phyloP scores from a whole-genome alignment of 495 filamentous ascomycete genomes.

The Friedmanniomyces simplex region DNA sequence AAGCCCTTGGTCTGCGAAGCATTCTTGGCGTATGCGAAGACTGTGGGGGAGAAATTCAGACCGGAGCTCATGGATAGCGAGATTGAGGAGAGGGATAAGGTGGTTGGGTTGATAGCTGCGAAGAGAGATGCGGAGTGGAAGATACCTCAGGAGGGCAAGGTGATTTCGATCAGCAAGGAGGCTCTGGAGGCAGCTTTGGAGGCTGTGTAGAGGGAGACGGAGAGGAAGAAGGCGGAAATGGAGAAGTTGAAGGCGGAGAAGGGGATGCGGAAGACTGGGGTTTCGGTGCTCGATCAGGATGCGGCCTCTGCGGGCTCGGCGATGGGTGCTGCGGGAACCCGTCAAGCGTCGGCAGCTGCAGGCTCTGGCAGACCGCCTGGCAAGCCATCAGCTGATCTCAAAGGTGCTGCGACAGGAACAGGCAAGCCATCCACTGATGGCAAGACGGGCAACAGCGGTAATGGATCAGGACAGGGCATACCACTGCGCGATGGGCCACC shows the following conservation, averaged over 20 bases:
- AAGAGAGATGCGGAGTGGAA: background rate
- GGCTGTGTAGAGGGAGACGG: background rate
- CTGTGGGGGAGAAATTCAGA: background rate
- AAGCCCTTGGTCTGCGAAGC: background rate
- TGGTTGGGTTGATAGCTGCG: background rate
- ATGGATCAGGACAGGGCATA: background rate
- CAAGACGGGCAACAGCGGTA: too few relatives aligned
- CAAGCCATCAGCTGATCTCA: too few relatives aligned
- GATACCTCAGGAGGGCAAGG: background rate
- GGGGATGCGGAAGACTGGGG: background rate
- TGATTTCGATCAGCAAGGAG: background rate
- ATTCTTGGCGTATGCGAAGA: background rate
- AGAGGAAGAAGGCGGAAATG: background rate
- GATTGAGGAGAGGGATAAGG: background rate
- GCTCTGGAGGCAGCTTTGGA: background rate
- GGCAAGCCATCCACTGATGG: too few relatives aligned
- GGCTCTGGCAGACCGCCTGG: too few relatives aligned
- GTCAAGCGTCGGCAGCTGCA: too few relatives aligned
- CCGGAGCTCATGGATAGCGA: too few relatives aligned
- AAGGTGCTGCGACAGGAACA: too few relatives aligned
- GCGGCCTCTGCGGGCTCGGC: too few relatives aligned
- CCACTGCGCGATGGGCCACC: background rate
- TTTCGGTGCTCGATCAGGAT: too few relatives aligned
- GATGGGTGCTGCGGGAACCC: too few relatives aligned
- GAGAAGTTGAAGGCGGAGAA: background rate